phyloP scores from a whole-genome alignment of 164 flowering plant species.

The Brasenia schreberi region DNA sequence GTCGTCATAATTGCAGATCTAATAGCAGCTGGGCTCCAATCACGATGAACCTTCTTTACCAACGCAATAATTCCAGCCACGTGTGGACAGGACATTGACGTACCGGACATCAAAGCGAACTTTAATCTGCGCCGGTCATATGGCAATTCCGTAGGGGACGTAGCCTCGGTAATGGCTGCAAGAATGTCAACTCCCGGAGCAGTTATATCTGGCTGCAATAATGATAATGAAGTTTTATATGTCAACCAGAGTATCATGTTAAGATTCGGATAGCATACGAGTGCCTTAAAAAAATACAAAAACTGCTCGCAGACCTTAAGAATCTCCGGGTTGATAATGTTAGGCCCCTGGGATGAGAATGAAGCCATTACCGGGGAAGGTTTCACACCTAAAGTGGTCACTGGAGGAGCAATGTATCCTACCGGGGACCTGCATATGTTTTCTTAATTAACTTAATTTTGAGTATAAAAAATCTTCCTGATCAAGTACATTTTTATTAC shows the following conservation, averaged over 20 bases:
- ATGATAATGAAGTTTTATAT: not conserved
- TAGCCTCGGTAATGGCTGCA: conserved; percentile 35
- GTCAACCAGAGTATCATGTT: too few relatives aligned
- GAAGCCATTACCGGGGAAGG: conserved; percentile 81
- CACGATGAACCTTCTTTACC: conserved; percentile 27
- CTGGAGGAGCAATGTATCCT: conserved; percentile 35
- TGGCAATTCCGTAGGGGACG: conserved; percentile 10
- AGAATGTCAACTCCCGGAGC: conserved; percentile 69
- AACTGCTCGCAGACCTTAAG: conserved; percentile 42
- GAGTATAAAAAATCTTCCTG: too few relatives aligned
- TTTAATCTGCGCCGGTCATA: conserved; percentile 23
- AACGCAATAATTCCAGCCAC: conserved; percentile 57
- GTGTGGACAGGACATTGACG: conserved; percentile 76
- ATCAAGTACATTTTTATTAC: too few relatives aligned
- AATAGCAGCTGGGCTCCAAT: conserved; percentile 72
- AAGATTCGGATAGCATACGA: too few relatives aligned
- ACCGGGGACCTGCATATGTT: conserved; percentile 24
- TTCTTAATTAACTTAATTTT: too few relatives aligned
- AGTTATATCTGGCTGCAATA: conserved; percentile 55
- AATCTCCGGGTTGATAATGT: conserved; percentile 45
- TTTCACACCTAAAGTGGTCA: conserved; percentile 24
- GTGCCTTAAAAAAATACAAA: not conserved
- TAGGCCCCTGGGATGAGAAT: conserved; percentile 80
- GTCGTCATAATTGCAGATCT: conserved; percentile 73
- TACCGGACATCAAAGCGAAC: conserved; percentile 32